These are phyloP conservation scores for Fusarium robinianum DNA, from an alignment of 2,329 filamentous ascomycete species.

Conservation along the genomic window DNA sequence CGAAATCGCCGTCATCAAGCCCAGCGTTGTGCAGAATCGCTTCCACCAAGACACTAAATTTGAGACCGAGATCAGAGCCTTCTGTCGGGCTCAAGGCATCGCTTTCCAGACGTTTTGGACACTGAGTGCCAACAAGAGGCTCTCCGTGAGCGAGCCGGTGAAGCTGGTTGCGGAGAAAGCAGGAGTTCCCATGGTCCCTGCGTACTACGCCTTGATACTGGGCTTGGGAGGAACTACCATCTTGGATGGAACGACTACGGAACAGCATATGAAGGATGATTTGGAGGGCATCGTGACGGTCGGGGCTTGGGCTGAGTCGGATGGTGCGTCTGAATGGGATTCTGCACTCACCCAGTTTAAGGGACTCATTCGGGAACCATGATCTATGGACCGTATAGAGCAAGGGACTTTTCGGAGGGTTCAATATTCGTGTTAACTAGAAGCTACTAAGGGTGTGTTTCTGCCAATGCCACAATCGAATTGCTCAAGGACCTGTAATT, in stretches of 20 bases:
- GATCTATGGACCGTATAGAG: too few relatives aligned
- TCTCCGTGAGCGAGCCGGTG: slow-evolving; percentile 53
- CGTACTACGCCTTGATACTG: slow-evolving; percentile 55
- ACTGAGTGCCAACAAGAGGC: slow-evolving; percentile 50
- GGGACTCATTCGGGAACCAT: slow-evolving; percentile 38
- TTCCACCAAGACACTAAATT: slow-evolving; percentile 65
- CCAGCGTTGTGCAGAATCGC: slow-evolving; percentile 74
- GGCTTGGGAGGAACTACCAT: slow-evolving; percentile 49
- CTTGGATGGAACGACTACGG: slow-evolving; percentile 52
- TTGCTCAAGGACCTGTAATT: too few relatives aligned
- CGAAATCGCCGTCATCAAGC: slow-evolving; percentile 46
- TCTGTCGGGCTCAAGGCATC: slow-evolving; percentile 49
- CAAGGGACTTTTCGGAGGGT: too few relatives aligned
- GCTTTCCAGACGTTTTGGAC: slow-evolving; percentile 62
- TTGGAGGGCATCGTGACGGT: slow-evolving; percentile 50
- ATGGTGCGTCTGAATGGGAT: slow-evolving; percentile 54
- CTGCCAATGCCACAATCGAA: too few relatives aligned
- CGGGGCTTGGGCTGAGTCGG: slow-evolving; percentile 48
- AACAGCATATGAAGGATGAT: slow-evolving; percentile 55
- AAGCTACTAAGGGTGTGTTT: too few relatives aligned
- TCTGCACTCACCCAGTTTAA: slow-evolving; percentile 54
- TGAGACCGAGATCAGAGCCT: slow-evolving; percentile 62
- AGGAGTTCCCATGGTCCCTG: slow-evolving; percentile 45
- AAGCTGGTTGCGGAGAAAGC: slow-evolving; percentile 50
- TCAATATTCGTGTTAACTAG: too few relatives aligned